Percentiles rank a stretch among this genome's conserved stretches.
These are phyloP conservation scores for Ceratobasidium sp. DNA, from an alignment of 1,284 basidiomycete species.

Conservation along the genomic window DNA sequence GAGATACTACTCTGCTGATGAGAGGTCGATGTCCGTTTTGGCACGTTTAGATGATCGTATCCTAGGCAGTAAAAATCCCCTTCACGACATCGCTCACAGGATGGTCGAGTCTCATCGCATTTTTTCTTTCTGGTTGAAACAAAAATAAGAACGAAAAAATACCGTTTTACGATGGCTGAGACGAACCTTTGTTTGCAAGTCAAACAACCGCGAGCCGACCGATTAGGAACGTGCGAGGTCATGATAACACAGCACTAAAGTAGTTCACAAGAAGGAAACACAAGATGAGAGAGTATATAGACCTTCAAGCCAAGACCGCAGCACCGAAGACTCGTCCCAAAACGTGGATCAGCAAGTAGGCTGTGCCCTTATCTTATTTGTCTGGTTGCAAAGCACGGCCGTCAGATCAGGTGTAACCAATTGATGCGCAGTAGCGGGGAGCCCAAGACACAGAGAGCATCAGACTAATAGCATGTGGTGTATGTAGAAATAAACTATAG, in stretches of 20 bases:
- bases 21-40: neutral
- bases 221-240: neutral
- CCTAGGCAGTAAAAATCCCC: conserved; percentile 25
- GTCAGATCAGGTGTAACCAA: neutral
- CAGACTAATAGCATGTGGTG: too few species aligned
- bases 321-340: neutral
- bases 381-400: conserved; percentile 9
- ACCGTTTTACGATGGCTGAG: too few species aligned
- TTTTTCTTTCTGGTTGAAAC: conserved; percentile 21
- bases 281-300: neutral
- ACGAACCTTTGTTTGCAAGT: conserved; percentile 17
- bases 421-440: neutral
- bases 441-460: too few species aligned
- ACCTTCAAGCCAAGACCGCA: conserved; percentile 1
- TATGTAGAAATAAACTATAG: too few species aligned
- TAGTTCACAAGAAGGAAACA: neutral
- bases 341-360: conserved; percentile 6
- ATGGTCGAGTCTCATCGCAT: conserved; percentile 26
- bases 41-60: conserved; percentile 14
- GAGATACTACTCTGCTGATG: neutral
- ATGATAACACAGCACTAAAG: neutral
- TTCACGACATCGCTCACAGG: neutral
- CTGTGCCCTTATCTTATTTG: neutral
- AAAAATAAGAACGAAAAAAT: too few species aligned
- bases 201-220: conserved; percentile 6